These are phyloP conservation scores for Diplodia intermedia DNA, from an alignment of 2,329 filamentous ascomycete species.

Conservation along the genomic window DNA sequence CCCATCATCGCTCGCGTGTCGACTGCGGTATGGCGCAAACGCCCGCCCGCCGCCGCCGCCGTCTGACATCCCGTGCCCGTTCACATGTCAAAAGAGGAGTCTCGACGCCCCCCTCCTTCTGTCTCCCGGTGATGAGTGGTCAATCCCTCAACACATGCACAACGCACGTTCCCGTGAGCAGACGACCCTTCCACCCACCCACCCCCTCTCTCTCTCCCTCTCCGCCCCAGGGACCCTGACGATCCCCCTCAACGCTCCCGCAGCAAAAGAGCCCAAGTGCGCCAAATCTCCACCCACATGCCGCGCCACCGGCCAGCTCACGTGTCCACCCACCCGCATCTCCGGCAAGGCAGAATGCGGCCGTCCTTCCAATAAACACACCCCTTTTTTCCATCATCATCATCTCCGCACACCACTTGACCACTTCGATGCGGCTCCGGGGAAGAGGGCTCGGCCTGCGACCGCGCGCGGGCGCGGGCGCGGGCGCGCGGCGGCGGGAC, in stretches of 20 bases:
- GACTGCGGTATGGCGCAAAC: constrained; percentile 15
- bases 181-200: too few species aligned
- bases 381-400: neutral
- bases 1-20: neutral
- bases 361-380: neutral
- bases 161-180: constrained; percentile 22
- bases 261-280: neutral
- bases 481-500: neutral
- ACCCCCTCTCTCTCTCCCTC: neutral
- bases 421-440: neutral
- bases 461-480: neutral
- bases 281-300: neutral
- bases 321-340: neutral
- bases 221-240: constrained; percentile 20
- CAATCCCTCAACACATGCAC: constrained; percentile 31
- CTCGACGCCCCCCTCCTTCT: neutral
- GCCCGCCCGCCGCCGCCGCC: neutral
- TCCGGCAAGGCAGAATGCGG: neutral
- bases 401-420: neutral
- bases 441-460: neutral
- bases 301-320: neutral
- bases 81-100: constrained; percentile 7
- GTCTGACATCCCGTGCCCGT: constrained; percentile 8
- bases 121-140: neutral
- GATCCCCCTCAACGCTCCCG: constrained; percentile 30